Conservation (phyloP, 2,329 filamentous ascomycete species). For the Diaporthe sp. region DNA sequence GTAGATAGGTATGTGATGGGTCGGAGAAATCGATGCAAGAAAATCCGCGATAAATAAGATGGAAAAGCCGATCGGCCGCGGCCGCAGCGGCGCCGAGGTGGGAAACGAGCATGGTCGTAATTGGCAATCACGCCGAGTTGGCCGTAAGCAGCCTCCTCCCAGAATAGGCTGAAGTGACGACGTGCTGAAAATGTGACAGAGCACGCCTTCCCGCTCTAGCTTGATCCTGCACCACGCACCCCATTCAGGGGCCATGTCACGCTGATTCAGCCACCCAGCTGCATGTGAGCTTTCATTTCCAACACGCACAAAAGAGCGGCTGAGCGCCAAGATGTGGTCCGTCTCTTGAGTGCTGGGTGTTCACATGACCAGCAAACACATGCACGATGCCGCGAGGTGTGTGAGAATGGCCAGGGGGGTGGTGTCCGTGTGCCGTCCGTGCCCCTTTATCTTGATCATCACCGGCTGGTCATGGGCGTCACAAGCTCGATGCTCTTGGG, state of each 20-base stretch:
- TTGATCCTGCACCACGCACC: slow-evolving; percentile 20
- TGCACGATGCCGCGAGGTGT: slow-evolving; percentile 31
- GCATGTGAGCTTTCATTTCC: slow-evolving; percentile 13
- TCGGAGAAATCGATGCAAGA: not conserved
- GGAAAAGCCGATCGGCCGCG: slow-evolving; percentile 22
- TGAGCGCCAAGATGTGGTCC: not conserved
- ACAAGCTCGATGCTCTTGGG: slow-evolving; percentile 76
- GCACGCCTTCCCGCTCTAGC: slow-evolving; percentile 6
- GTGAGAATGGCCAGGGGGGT: slow-evolving; percentile 4
- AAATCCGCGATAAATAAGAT: slow-evolving; percentile 11
- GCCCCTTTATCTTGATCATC: slow-evolving; percentile 9
- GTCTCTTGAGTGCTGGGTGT: slow-evolving; percentile 19
- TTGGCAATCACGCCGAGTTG: not conserved
- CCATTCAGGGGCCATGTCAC: slow-evolving; percentile 22
- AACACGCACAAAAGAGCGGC: slow-evolving; percentile 6
- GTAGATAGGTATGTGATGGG: not conserved
- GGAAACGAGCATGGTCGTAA: not conserved
- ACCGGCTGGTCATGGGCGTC: slow-evolving; percentile 68
- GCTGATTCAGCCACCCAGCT: slow-evolving; percentile 32
- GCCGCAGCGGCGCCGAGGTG: slow-evolving; percentile 10
- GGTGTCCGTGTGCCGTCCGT: slow-evolving; percentile 25
- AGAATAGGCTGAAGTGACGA: slow-evolving; percentile 20
- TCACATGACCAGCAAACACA: slow-evolving; percentile 37
- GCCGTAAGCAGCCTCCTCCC: slow-evolving; percentile 18
- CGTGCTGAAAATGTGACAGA: slow-evolving; percentile 31